Conservation (phyloP, 306 rosid genomes). For the Pyrus communis region DNA sequence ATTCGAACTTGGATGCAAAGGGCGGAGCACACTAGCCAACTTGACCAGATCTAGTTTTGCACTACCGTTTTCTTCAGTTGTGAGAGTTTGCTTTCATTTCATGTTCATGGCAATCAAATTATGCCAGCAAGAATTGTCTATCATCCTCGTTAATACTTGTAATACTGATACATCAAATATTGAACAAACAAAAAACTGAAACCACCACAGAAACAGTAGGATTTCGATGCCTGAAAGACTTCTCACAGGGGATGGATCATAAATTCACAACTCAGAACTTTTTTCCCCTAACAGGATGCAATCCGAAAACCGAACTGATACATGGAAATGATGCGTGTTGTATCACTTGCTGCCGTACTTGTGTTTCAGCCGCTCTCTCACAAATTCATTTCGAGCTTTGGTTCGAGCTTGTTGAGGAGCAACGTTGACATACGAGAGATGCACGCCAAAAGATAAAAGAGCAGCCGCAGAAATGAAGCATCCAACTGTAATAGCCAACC, state of each 20-base stretch:
- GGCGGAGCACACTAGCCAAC: too few species aligned
- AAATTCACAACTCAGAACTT: neutral
- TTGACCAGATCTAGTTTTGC: too few species aligned
- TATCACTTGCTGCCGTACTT: constrained; percentile 50
- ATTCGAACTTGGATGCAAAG: too few species aligned
- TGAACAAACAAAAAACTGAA: neutral
- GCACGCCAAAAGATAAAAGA: constrained; percentile 36
- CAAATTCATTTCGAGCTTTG: constrained; percentile 53
- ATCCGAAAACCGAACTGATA: neutral
- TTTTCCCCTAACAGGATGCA: too few species aligned
- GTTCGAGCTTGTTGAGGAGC: constrained; percentile 74
- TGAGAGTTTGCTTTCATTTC: too few species aligned
- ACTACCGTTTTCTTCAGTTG: too few species aligned
- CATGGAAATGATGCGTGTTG: neutral
- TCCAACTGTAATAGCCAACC: constrained; percentile 44
- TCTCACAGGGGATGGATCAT: neutral
- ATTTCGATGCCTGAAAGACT: neutral
- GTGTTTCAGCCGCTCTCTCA: constrained; percentile 40
- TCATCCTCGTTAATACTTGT: neutral
- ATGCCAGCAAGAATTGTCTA: neutral
- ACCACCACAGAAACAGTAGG: neutral
- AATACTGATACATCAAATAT: neutral
- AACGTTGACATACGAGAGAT: constrained; percentile 55
- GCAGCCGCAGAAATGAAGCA: constrained; percentile 57
- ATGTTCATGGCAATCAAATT: neutral